phyloP scores from a whole-genome alignment of 371 early-diverging fungal species.

The Syncephalastrum sp. region DNA sequence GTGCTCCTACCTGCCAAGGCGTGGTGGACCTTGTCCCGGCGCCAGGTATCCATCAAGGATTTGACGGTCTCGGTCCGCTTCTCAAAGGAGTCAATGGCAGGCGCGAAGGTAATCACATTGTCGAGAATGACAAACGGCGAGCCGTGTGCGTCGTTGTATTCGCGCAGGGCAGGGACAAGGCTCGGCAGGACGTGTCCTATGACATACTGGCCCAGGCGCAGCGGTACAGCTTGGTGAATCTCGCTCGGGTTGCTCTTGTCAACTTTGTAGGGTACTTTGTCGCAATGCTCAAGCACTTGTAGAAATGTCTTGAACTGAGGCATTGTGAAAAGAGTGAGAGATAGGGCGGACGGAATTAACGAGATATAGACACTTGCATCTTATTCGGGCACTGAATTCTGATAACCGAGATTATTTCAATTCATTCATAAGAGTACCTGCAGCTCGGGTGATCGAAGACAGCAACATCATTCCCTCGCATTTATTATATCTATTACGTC shows the following conservation, averaged over 20 bases:
- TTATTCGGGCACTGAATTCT: no score
- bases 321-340: background rate
- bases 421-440: no score
- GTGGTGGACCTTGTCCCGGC: conserved; percentile 24
- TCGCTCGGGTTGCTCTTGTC: conserved; percentile 14
- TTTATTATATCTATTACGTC: no score
- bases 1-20: conserved; percentile 21
- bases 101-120: conserved; percentile 20
- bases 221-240: conserved; percentile 13
- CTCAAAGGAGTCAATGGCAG: conserved; percentile 31
- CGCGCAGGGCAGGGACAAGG: conserved; percentile 20
- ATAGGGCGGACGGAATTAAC: no score
- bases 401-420: no score
- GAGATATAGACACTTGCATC: no score
- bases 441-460: no score
- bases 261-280: conserved; percentile 39
- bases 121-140: conserved; percentile 33
- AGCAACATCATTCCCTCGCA: no score
- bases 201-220: conserved; percentile 25
- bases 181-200: conserved; percentile 42
- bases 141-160: conserved; percentile 24
- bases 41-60: conserved; percentile 42
- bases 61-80: conserved; percentile 37
- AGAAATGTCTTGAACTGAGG: conserved; percentile 21
- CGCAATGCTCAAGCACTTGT: conserved; percentile 40